Evolutionary conservation across 2,329 filamentous ascomycete genomes (phyloP).

Genomic region (Curvularia hawaiiensis): DNA sequence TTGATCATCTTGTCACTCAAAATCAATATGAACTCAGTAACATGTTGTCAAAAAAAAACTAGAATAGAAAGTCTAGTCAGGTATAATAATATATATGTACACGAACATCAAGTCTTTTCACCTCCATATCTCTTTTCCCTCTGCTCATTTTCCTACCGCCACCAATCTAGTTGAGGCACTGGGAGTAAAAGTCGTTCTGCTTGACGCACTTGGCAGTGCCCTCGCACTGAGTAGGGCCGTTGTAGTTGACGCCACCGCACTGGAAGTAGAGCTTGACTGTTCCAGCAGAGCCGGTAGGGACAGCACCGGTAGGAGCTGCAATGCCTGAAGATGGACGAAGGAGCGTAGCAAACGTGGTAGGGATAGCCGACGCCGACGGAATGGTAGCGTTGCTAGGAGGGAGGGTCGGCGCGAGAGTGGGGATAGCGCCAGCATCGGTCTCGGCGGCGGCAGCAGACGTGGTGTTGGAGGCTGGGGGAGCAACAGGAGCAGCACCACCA

Average conservation of each 20-base stretch:
- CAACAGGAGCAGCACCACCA: slow-evolving; percentile 22
- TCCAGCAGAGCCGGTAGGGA: slow-evolving; percentile 6
- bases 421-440: neutral
- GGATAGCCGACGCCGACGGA: slow-evolving; percentile 8
- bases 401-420: slow-evolving; percentile 5
- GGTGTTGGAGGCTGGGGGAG: slow-evolving; percentile 17
- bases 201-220: slow-evolving; percentile 43
- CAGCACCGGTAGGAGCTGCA: slow-evolving; percentile 29
- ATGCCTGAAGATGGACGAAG: slow-evolving; percentile 12
- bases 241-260: slow-evolving; percentile 48
- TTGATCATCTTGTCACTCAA: neutral
- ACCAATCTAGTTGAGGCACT: slow-evolving; percentile 39
- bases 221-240: slow-evolving; percentile 46
- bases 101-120: slow-evolving; percentile 11
- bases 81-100: slow-evolving; percentile 13
- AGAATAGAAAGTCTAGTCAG: slow-evolving; percentile 8
- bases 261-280: slow-evolving; percentile 16
- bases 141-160: neutral
- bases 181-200: slow-evolving; percentile 50
- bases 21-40: neutral
- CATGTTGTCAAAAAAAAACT: slow-evolving; percentile 1
- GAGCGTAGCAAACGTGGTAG: slow-evolving; percentile 18
- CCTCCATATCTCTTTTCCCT: neutral
- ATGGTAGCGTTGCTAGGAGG: slow-evolving; percentile 11
- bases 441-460: slow-evolving; percentile 8